Base-by-base conservation (phyloP, 805 yeast genomes). In the Wickerhamiella nectarea region DNA sequence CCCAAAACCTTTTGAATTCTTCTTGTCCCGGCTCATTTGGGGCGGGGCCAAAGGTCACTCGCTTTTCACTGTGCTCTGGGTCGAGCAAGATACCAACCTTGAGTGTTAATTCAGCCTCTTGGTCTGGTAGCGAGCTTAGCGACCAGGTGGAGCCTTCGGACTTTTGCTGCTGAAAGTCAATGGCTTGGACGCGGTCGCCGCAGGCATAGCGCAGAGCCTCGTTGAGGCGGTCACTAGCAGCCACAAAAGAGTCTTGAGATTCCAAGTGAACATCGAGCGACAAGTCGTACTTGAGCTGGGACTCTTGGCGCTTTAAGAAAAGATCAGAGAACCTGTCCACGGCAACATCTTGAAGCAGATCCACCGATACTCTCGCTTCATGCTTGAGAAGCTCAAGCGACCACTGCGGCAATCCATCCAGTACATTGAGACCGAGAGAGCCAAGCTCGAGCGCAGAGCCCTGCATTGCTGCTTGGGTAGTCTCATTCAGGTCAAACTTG, bases 1-100 rank as follows among this genome's bases (percentile, higher is more conserved):
- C 96, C 99, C 99, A 91, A 57, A 91, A 87, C 5, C 74, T 64
- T 51, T 81, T 74, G 65, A 91, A 91, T 44, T 71, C 68, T 6
- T 72, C 65, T 21, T 64, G 74, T 12, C 70, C 76, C 20, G 75
- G 80, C 33, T 73, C 73, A 11, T 67, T 67, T 50, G 78, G 75
- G 31, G 67, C 63, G 8, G 97, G 96, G 1, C 96, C 96, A 55
- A 76, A 83, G 1, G 94, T 83, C 1, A 91, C 84, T 36, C 83
- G 63, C 61, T 78, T 81, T 52, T 86, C 95, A 48, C 80, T 69
- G 55, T 80, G 84, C 6, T 70, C 72, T 5, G 91, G 68, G 55
- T 87, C 76, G 10, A 85, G 68, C 36, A 74, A 63, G 9, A 89
- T 55, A 1, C 94, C 94, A 26, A 89, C 68, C 3, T 45, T 35